A percentile compares a stretch with the other conserved stretches of the same genome.
These are phyloP conservation scores for Selaginella moellendorffii DNA, from an alignment of 75 land plant genomes.

Conservation along the genomic window DNA sequence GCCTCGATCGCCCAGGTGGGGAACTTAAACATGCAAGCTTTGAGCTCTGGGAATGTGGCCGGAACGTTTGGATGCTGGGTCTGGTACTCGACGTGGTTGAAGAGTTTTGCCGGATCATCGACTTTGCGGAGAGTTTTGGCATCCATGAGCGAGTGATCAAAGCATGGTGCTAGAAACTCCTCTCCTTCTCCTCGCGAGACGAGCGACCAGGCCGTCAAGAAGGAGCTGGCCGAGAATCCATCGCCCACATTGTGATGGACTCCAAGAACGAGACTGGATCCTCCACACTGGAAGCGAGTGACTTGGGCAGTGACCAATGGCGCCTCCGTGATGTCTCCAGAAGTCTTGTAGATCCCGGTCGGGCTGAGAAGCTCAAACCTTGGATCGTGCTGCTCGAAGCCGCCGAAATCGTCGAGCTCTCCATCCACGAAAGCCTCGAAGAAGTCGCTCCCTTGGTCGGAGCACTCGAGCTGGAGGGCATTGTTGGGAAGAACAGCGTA, in stretches of 20 bases:
- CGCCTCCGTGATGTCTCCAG: neutral
- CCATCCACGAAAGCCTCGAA: slow-evolving; percentile 12
- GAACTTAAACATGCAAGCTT: neutral
- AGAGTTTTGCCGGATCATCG: no score
- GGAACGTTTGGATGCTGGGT: neutral
- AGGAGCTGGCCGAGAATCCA: slow-evolving; percentile 3
- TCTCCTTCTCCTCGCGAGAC: neutral
- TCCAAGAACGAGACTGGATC: neutral
- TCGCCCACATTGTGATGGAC: slow-evolving; percentile 6
- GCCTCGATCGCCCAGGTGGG: neutral
- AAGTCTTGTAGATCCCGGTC: neutral
- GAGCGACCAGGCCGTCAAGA: slow-evolving; percentile 8
- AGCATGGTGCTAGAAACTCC: neutral
- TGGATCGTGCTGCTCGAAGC: neutral
- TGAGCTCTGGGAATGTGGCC: neutral
- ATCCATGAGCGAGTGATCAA: neutral
- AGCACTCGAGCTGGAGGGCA: slow-evolving; percentile 4
- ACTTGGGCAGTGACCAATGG: neutral
- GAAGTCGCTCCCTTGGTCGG: slow-evolving; percentile 12
- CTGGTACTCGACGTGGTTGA: neutral
- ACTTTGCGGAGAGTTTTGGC: no score
- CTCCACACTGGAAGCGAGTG: slow-evolving; percentile 6
- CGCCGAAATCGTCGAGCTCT: slow-evolving; percentile 11
- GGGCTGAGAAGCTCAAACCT: neutral
- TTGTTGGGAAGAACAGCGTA: neutral